A percentile compares a stretch with the other conserved stretches of the same genome.
Evolutionary conservation across 345 rosid species (phyloP).

Genomic region (Psidium friedrichsthalianum): DNA sequence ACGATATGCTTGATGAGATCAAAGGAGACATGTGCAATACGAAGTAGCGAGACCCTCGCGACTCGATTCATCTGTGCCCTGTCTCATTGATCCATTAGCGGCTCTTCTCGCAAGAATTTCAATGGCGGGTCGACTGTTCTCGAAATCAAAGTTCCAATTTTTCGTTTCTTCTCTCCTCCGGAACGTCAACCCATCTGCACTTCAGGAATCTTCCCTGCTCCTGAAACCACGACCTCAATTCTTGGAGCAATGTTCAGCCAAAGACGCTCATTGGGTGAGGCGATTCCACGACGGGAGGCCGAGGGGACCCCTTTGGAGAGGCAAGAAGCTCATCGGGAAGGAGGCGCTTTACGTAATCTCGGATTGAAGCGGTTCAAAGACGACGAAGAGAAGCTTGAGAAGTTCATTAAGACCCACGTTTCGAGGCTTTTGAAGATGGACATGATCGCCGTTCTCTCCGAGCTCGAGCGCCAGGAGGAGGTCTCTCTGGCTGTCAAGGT

Average conservation of each 20-base stretch:
- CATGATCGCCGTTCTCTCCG: conserved; percentile 63
- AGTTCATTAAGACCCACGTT: conserved; percentile 62
- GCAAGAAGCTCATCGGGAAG: conserved; percentile 83
- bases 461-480: conserved; percentile 88
- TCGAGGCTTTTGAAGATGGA: conserved; percentile 73
- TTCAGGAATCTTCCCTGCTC: conserved; percentile 4
- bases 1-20: neutral
- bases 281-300: conserved; percentile 89
- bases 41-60: neutral
- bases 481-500: conserved; percentile 65
- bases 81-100: neutral
- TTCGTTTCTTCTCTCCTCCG: conserved; percentile 22
- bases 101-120: neutral
- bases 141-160: conserved; percentile 26
- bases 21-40: neutral
- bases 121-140: conserved; percentile 43
- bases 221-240: conserved; percentile 7
- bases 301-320: conserved; percentile 91
- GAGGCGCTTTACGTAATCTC: conserved; percentile 66
- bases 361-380: conserved; percentile 71
- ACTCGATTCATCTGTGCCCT: neutral
- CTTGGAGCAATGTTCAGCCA: neutral
- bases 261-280: conserved; percentile 15
- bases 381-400: conserved; percentile 57
- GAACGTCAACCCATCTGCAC: conserved; percentile 4